These are phyloP conservation scores for Xylariaceae sp. DNA, from an alignment of 2,329 filamentous ascomycete genomes.

Conservation along the genomic window DNA sequence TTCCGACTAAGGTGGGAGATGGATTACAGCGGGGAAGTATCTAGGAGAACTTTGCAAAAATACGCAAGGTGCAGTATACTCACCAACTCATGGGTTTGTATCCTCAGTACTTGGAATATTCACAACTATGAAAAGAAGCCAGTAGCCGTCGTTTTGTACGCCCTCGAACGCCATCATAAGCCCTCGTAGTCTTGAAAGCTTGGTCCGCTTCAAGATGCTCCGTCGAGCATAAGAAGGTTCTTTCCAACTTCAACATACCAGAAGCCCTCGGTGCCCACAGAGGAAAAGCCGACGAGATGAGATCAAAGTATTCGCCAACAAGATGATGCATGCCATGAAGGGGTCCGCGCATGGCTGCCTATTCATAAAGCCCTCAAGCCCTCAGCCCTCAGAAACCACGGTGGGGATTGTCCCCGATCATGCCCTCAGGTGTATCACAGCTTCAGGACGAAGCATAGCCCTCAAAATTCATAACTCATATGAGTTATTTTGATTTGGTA, in stretches of 20 bases:
- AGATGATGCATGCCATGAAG: constrained; percentile 10
- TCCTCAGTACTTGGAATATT: neutral
- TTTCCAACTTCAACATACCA: constrained; percentile 25
- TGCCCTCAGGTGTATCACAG: constrained; percentile 54
- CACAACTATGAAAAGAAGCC: neutral
- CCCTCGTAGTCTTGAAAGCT: constrained; percentile 28
- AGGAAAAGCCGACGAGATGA: constrained; percentile 27
- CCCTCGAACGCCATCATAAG: constrained; percentile 31
- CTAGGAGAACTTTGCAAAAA: neutral
- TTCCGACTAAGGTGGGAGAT: neutral
- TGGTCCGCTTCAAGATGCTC: constrained; percentile 28
- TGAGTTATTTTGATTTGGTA: constrained; percentile 38
- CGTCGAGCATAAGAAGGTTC: constrained; percentile 25
- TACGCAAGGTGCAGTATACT: constrained; percentile 17
- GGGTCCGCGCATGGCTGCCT: constrained; percentile 16
- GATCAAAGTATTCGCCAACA: constrained; percentile 5
- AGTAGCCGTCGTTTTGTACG: neutral
- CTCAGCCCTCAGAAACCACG: constrained; percentile 28
- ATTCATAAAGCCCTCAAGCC: constrained; percentile 9
- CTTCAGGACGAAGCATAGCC: constrained; percentile 40
- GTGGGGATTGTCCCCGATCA: constrained; percentile 31
- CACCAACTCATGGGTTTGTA: constrained; percentile 10
- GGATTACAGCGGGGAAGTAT: neutral
- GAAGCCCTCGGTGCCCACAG: constrained; percentile 31
- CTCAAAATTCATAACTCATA: constrained; percentile 49